A percentile compares a stretch with the other conserved stretches of the same genome.
Conservation (phyloP, 2,329 filamentous ascomycete genomes). For the Tolypocladium pustulatum region DNA sequence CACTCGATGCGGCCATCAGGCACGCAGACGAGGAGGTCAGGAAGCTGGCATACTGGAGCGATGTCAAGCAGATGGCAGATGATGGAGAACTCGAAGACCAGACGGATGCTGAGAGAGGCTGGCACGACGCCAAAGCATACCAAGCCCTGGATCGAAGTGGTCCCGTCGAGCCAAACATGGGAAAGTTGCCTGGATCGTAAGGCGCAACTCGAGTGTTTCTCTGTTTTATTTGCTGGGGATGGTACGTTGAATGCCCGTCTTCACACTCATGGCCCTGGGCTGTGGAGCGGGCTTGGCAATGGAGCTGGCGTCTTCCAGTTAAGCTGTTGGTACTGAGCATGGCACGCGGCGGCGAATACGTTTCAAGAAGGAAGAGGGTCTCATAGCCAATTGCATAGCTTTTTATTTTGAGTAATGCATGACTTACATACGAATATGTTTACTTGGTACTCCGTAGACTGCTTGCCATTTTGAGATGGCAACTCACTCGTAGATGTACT, state of each 20-base stretch:
- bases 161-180: conserved; percentile 24
- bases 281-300: background rate
- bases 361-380: background rate
- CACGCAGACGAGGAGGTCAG: conserved; percentile 74
- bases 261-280: background rate
- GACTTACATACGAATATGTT: background rate
- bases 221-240: background rate
- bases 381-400: background rate
- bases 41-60: conserved; percentile 78
- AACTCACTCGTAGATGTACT: too few relatives aligned
- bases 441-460: background rate
- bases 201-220: background rate
- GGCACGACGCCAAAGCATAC: conserved; percentile 30
- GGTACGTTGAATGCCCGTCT: too few relatives aligned
- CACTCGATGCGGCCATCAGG: conserved; percentile 63
- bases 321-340: background rate
- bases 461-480: background rate
- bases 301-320: background rate
- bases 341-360: background rate
- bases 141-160: conserved; percentile 44
- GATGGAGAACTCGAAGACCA: conserved; percentile 35
- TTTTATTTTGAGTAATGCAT: background rate
- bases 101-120: conserved; percentile 25
- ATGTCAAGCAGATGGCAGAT: conserved; percentile 60
- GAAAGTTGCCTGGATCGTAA: conserved; percentile 1